phyloP scores from a whole-genome alignment of 108 stramenopile genomes.

The Cyclotella baltica region DNA sequence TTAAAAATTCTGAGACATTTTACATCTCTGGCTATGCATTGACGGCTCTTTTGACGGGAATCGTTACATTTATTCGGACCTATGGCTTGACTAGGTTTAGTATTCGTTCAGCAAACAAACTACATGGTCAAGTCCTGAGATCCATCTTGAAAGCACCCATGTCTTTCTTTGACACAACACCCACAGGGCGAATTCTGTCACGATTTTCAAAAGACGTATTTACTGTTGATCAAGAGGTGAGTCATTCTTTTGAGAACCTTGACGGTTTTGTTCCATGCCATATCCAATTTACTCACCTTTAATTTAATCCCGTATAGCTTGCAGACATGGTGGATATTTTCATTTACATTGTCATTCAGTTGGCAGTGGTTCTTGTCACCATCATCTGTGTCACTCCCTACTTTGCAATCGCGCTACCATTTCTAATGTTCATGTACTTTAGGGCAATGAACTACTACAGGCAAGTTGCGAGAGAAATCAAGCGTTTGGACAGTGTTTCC shows the following conservation, averaged over 20 bases:
- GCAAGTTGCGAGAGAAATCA: constrained; percentile 74
- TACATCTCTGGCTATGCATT: constrained; percentile 52
- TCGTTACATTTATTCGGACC: constrained; percentile 66
- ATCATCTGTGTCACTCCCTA: constrained; percentile 55
- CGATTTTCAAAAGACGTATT: constrained; percentile 86
- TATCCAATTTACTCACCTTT: too few species aligned
- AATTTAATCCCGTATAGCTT: background rate
- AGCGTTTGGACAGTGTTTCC: constrained; percentile 88
- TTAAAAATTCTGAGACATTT: constrained; percentile 48
- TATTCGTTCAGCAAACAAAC: constrained; percentile 61
- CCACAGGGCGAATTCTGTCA: constrained; percentile 89
- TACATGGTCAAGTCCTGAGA: constrained; percentile 62
- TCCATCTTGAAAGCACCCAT: constrained; percentile 87
- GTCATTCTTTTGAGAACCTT: too few species aligned
- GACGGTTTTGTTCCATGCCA: too few species aligned
- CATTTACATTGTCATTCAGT: constrained; percentile 48
- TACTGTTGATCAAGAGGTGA: constrained; percentile 67
- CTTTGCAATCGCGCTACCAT: constrained; percentile 60
- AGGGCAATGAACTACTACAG: constrained; percentile 79
- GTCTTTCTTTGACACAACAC: constrained; percentile 93
- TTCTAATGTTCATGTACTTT: constrained; percentile 65
- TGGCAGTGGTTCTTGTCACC: constrained; percentile 42
- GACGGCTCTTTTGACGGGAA: constrained; percentile 47
- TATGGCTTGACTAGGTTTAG: constrained; percentile 69
- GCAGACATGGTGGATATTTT: constrained; percentile 48